phyloP scores from a whole-genome alignment of 1,139 yeast species.

The Geotrichum europaeum region DNA sequence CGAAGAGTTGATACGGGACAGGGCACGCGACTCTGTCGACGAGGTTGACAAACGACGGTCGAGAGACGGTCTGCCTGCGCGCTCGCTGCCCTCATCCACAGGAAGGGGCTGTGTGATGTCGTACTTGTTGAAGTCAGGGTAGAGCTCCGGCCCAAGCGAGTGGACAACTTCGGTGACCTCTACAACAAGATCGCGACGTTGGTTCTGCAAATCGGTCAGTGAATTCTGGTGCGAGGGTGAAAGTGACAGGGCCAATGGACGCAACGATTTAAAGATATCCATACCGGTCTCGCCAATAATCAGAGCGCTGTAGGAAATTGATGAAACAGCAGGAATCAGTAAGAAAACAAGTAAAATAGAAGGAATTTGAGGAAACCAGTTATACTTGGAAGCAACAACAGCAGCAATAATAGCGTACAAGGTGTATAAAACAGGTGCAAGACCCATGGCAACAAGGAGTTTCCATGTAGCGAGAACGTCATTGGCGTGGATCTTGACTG shows the following conservation, averaged over 20 bases:
- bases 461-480: constrained; percentile 98
- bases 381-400: constrained; percentile 30
- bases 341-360: constrained; percentile 40
- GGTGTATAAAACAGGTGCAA: constrained; percentile 80
- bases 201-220: constrained; percentile 50
- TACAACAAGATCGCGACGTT: constrained; percentile 49
- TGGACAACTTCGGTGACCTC: constrained; percentile 65
- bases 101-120: constrained; percentile 40
- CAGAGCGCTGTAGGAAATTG: constrained; percentile 80
- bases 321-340: constrained; percentile 53
- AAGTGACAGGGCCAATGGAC: constrained; percentile 75
- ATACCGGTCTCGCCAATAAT: constrained; percentile 89
- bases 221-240: constrained; percentile 42
- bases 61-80: not conserved
- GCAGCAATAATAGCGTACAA: constrained; percentile 71
- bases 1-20: constrained; percentile 49
- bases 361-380: constrained; percentile 18
- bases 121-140: constrained; percentile 60
- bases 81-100: constrained; percentile 1
- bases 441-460: constrained; percentile 77
- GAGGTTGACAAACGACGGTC: constrained; percentile 16
- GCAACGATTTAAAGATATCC: constrained; percentile 75
- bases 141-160: constrained; percentile 67
- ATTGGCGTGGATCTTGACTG: constrained; percentile 83
- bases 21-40: constrained; percentile 42